Base-by-base conservation (phyloP, 768 basidiomycete genomes). In the Ephemerocybe angulata region DNA sequence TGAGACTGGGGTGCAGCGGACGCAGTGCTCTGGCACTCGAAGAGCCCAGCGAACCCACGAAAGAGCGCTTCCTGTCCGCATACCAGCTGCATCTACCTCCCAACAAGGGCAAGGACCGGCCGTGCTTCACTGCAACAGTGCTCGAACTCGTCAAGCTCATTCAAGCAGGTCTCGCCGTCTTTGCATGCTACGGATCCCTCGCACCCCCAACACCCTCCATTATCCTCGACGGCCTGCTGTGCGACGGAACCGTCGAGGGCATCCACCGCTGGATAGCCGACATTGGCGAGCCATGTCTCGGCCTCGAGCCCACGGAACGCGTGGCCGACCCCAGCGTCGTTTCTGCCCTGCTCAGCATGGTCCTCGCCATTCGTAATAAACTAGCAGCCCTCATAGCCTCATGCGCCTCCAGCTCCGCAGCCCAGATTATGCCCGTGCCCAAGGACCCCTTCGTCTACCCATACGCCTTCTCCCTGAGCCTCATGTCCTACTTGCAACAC, bases 1-100 rank as follows among this genome's bases (percentile, higher is more conserved):
- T 90, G 40, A 81, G 91, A n/a, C 85, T 91, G 82, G 90, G 89
- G 2, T 88, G 87, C 64, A 85, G 85, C 49, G 88, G 88, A n/a
- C 80, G 90, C 40, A 75, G 69, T 21, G 90, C 88, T 0, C 74
- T 93, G 47, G 87, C 87, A 15, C 81, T 93, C 29, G 84, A 90
- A 60, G 84, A 88, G 60, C 86, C 90, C 10, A 91, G 88, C 58
- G 88, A 93, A 58, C 76, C 87, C 0, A 90, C 90, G 1, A 88
- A 89, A 63, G 87, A 89, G 55, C 84, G 89, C 38, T 93, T 93
- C 72, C 78, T 84, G 35, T 80, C 82, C 29, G 31, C 44, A 3
- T 43, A 47, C 42, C 46, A 55, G 33, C 54, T 40, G 30, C 46
- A 48, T 19, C 38, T 52, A 31, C 37, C 47, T 30, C 17, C 12